phyloP scores from a whole-genome alignment of 495 filamentous ascomycete species.

The Neurospora sp. region DNA sequence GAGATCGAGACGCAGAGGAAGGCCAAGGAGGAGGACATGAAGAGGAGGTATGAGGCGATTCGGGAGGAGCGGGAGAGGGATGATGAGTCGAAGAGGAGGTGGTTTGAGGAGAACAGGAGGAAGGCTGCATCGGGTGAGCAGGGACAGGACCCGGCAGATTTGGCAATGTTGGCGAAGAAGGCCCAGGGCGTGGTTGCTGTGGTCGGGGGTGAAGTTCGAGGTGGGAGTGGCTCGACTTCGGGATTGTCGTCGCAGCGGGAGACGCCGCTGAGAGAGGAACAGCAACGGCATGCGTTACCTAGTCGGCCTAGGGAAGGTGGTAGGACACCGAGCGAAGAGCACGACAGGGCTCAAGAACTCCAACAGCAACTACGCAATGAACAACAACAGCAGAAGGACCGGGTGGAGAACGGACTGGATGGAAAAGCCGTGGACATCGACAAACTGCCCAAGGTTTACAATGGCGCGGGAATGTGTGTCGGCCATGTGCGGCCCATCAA shows the following conservation, averaged over 20 bases:
- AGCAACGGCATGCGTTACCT: background rate
- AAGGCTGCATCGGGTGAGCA: background rate
- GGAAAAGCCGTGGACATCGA: background rate
- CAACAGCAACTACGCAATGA: background rate
- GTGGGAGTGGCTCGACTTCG: background rate
- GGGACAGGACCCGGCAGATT: background rate
- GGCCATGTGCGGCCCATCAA: constrained; percentile 8
- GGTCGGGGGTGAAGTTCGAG: background rate
- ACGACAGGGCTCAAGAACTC: background rate
- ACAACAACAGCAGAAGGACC: background rate
- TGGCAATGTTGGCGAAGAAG: background rate
- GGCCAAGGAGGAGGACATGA: background rate
- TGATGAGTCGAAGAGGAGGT: constrained; percentile 5
- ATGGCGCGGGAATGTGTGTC: constrained; percentile 7
- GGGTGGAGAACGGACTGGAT: background rate
- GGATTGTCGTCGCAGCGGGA: background rate
- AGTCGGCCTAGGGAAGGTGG: background rate
- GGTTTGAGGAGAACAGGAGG: constrained; percentile 3
- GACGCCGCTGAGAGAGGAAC: background rate
- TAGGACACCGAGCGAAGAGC: background rate
- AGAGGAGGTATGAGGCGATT: background rate
- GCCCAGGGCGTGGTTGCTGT: background rate
- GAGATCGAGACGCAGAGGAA: background rate
- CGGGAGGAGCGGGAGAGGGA: constrained; percentile 1
- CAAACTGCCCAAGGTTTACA: background rate